Base-by-base conservation (phyloP, 2,329 filamentous ascomycete genomes). In the Fusarium keratoplasticum region DNA sequence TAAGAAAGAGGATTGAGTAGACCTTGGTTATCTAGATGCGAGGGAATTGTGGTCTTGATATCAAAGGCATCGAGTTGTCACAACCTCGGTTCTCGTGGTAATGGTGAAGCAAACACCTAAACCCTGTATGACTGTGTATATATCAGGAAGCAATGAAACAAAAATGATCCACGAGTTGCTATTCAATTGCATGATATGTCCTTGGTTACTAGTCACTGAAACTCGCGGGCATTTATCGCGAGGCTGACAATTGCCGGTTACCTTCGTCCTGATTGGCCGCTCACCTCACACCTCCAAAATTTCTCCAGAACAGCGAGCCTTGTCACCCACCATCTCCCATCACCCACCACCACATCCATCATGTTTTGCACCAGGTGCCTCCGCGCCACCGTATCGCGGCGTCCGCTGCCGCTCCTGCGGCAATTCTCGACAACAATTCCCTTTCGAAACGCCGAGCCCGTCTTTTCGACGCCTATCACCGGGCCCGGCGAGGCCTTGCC, bases 301-400 rank as follows among this genome's bases (percentile, higher is more conserved):
- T 80, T 80, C 77, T 76, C 75, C 63, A 69, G 67, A 61, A 58
- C 55, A 38, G 71, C 58, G 50, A 79, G 77, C 77, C 78, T 79
- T 55, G 73, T 69, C 63, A 61, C 64, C 67, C 62, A 66, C 67
- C 73, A 75, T 73, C 77, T 73, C 73, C 76, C 77, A 80, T 73
- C 71, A 72, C 63, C 69, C 72, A 72, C 57, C 67, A 67, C 66
- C 54, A 60, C 63, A 62, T 78, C 69, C 76, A 80, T 72, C 65
- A 86, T 86, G 84, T 81, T 85, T 71, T 86, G 84, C 79, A 80
- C 81, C 72, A 78, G 83, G 74, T 91, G 89, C 80, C 82, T 91
- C 61, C 86, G 87, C 67, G 82, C 86, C 66, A 77, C 81, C 69
- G 73, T 82, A 55, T 67, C 78, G 61, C 79, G 77, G 70, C 79